A percentile compares a stretch with the other conserved stretches of the same genome.
phyloP scores from a whole-genome alignment of 1,139 yeast genomes.

The Scheffersomyces illinoinensis region DNA sequence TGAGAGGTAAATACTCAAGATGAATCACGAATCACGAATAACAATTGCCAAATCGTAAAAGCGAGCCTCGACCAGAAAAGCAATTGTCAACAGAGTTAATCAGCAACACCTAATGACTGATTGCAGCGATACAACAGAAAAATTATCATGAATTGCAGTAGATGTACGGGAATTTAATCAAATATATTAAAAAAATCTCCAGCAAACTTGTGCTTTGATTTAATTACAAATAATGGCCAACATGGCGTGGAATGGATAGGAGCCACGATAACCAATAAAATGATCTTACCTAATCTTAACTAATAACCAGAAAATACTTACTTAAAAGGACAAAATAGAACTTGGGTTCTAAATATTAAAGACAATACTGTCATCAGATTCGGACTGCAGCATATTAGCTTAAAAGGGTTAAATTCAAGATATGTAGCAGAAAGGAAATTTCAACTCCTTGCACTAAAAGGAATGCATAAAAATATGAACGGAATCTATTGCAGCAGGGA shows the following conservation, averaged over 20 bases:
- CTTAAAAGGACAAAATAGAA: not conserved
- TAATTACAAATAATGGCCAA: not conserved
- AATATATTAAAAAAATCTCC: not conserved
- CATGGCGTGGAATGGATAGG: not conserved
- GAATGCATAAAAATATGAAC: not conserved
- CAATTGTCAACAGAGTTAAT: not conserved
- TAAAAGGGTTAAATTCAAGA: constrained; percentile 1
- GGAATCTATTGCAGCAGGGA: not conserved
- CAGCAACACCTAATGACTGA: not conserved
- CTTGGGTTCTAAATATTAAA: not conserved
- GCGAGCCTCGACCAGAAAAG: not conserved
- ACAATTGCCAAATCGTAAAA: not conserved
- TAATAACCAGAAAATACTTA: not conserved
- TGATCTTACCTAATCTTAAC: not conserved
- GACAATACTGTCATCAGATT: not conserved
- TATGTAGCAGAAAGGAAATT: not conserved
- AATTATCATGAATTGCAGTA: not conserved
- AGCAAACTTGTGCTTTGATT: not conserved
- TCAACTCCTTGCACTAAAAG: constrained; percentile 1
- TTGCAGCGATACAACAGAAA: no score
- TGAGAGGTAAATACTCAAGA: no score
- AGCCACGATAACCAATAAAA: not conserved
- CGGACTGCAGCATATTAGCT: not conserved
- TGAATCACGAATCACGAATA: no score
- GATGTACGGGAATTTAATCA: not conserved